Evolutionary conservation across 1,284 basidiomycete species (phyloP).

Genomic region (Erythrobasidium hasegawianum): DNA sequence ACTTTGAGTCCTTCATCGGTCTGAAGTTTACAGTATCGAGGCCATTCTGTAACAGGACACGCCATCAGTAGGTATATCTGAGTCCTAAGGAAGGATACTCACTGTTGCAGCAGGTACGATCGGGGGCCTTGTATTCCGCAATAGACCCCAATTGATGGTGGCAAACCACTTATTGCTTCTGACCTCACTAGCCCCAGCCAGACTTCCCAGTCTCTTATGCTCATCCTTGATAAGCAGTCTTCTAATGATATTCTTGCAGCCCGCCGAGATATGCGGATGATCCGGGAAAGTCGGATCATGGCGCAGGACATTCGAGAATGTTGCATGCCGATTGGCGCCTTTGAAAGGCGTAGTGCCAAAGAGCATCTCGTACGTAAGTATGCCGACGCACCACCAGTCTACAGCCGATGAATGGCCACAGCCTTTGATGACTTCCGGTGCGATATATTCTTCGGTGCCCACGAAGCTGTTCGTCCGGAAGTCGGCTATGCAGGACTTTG

Average conservation of each 20-base stretch:
- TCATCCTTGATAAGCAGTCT: slow-evolving; percentile 94
- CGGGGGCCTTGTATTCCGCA: slow-evolving; percentile 88
- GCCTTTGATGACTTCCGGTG: slow-evolving; percentile 96
- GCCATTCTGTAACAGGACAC: slow-evolving; percentile 55
- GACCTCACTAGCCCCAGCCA: slow-evolving; percentile 93
- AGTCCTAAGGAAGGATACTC: too few species aligned
- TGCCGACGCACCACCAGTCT: slow-evolving; percentile 86
- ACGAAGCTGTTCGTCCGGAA: slow-evolving; percentile 93
- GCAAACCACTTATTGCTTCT: slow-evolving; percentile 99
- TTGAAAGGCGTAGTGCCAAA: slow-evolving; percentile 90
- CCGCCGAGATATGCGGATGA: slow-evolving; percentile 72
- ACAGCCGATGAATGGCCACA: slow-evolving; percentile 97
- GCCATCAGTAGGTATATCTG: too few species aligned
- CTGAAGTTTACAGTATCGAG: slow-evolving; percentile 60
- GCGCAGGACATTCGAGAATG: slow-evolving; percentile 91
- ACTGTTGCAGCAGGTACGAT: slow-evolving; percentile 53
- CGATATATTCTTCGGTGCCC: slow-evolving; percentile 65
- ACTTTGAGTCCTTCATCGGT: slow-evolving; percentile 80
- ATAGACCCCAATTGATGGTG: slow-evolving; percentile 91
- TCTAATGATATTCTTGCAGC: slow-evolving; percentile 79
- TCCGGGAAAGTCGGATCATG: slow-evolving; percentile 86
- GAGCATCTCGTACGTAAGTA: slow-evolving; percentile 99
- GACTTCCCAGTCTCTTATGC: slow-evolving; percentile 78
- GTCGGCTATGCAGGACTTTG: slow-evolving; percentile 92
- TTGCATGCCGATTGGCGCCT: slow-evolving; percentile 86